Evolutionary conservation across 192 early-diverging fungal genomes (phyloP).

Genomic region (Helicostylum pulchrum): DNA sequence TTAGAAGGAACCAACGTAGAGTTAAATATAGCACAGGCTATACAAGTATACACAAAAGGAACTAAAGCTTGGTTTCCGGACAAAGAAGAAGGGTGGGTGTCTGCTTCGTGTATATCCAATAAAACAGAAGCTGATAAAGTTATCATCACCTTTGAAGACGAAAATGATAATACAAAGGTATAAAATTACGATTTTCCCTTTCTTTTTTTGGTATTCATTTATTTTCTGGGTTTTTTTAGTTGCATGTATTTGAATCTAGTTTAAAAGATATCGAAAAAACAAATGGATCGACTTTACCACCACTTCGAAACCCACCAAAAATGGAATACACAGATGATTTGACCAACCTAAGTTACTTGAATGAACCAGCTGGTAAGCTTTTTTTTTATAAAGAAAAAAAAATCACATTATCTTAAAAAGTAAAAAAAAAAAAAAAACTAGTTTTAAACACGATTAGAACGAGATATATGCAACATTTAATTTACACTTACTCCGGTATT

Average conservation of each 20-base stretch:
- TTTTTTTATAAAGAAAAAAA: background rate
- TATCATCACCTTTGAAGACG: conserved; percentile 58
- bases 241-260: conserved; percentile 68
- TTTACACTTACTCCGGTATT: conserved; percentile 99
- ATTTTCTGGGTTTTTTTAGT: conserved; percentile 41
- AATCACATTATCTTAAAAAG: background rate
- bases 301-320: conserved; percentile 89
- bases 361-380: conserved; percentile 75
- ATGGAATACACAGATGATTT: conserved; percentile 88
- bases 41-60: conserved; percentile 70
- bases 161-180: conserved; percentile 35
- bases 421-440: conserved; percentile 15
- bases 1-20: too few species aligned
- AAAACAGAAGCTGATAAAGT: conserved; percentile 55
- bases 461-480: conserved; percentile 87
- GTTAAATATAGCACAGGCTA: conserved; percentile 26
- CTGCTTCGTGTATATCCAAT: conserved; percentile 61
- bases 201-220: background rate
- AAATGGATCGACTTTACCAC: conserved; percentile 78
- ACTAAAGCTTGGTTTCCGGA: conserved; percentile 88
- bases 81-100: conserved; percentile 81
- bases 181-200: background rate
- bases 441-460: conserved; percentile 91
- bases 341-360: conserved; percentile 88
- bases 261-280: conserved; percentile 62